These are phyloP conservation scores for Fusarium nanum DNA, from an alignment of 2,329 filamentous ascomycete genomes.

Conservation along the genomic window DNA sequence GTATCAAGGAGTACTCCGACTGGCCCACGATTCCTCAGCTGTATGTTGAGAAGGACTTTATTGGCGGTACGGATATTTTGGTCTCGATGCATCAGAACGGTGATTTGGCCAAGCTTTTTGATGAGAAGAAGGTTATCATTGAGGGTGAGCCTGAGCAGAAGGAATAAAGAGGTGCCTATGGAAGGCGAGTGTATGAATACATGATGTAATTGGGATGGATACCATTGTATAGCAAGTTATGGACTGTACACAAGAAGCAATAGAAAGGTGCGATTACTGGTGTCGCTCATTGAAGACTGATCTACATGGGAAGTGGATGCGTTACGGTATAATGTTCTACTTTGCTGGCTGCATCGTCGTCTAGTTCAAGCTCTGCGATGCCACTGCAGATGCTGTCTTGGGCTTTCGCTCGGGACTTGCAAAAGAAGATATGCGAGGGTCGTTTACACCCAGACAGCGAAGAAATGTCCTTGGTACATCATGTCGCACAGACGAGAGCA, in stretches of 20 bases:
- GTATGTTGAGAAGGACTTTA: conserved; percentile 94
- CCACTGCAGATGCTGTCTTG: neutral
- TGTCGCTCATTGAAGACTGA: neutral
- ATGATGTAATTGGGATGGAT: conserved; percentile 45
- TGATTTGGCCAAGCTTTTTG: conserved; percentile 88
- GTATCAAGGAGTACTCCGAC: conserved; percentile 99
- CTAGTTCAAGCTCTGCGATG: neutral
- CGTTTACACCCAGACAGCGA: no score
- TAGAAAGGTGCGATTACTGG: conserved; percentile 29
- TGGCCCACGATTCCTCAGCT: conserved; percentile 99
- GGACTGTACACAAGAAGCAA: conserved; percentile 41
- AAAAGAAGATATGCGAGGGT: neutral
- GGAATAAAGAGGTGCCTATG: conserved; percentile 37
- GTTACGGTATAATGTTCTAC: fast-evolving
- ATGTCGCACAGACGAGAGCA: neutral
- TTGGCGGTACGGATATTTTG: conserved; percentile 97
- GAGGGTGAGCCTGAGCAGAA: conserved; percentile 59
- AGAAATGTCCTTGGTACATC: fast-evolving
- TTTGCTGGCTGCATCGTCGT: fast-evolving
- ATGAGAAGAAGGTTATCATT: conserved; percentile 87
- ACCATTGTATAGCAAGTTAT: conserved; percentile 43
- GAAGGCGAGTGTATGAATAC: conserved; percentile 43
- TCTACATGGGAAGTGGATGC: neutral
- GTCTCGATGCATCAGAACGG: conserved; percentile 98
- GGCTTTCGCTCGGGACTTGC: neutral